Conservation (phyloP, 228 moss, liverwort and hornwort genomes). For the Sphagnum fallax region DNA sequence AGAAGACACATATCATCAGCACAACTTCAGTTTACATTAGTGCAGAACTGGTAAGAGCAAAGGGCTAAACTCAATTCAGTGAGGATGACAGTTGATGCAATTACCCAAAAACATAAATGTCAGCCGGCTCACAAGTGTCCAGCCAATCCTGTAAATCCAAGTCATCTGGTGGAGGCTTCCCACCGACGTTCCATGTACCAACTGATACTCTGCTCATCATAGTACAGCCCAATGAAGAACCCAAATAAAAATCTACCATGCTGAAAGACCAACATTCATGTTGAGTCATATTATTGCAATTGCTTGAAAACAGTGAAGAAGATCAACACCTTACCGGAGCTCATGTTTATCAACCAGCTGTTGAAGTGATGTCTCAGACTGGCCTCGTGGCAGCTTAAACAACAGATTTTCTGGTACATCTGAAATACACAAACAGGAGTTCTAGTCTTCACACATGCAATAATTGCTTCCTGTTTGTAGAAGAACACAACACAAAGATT, state of each 20-base stretch:
- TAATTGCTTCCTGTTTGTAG: neutral
- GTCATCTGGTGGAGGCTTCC: constrained; percentile 65
- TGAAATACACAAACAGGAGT: constrained; percentile 1
- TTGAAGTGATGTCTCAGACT: constrained; percentile 76
- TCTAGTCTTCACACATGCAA: neutral
- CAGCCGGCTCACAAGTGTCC: constrained; percentile 56
- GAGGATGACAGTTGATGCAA: neutral
- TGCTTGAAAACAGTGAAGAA: neutral
- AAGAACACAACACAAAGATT: neutral
- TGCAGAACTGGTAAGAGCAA: neutral
- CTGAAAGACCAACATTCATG: neutral
- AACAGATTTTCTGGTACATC: constrained; percentile 36
- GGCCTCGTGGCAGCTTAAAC: constrained; percentile 46
- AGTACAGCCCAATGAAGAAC: neutral
- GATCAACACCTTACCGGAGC: constrained; percentile 44
- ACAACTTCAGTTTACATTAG: neutral
- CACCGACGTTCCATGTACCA: constrained; percentile 91
- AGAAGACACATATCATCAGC: neutral
- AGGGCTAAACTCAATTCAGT: neutral
- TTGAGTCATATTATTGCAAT: neutral
- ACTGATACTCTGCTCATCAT: constrained; percentile 62
- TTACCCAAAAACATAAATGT: constrained; percentile 86
- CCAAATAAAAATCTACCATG: neutral
- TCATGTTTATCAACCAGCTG: constrained; percentile 72
- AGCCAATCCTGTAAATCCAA: constrained; percentile 85